Evolutionary conservation across 2,329 filamentous ascomycete genomes (phyloP), one percentile per base, ranked within the genome.

Genomic region (Ophiostoma ulmi): DNA sequence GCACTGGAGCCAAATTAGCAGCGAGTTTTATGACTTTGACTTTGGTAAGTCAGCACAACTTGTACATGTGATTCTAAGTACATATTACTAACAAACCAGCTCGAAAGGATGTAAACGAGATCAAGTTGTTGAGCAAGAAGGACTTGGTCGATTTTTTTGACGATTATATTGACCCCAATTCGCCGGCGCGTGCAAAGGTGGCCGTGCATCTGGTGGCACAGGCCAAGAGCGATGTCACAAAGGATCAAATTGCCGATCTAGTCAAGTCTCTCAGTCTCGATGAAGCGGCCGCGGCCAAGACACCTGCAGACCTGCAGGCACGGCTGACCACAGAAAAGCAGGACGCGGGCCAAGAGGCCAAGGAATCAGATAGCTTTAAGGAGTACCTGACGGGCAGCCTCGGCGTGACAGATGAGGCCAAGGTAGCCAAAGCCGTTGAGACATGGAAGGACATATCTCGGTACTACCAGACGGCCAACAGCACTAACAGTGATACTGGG

Each of bases 1-100:
- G 64, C 90, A 96, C 78, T 97, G 93, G 94, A 85, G 84, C 68
- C 92, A 97, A 76, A 92, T 99, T 75, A 87, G 88, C 68, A 91
- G 86, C 69, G 94, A 97, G 78, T 92, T 90, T 75, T 96, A 94
- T 78, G 93, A 97, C 79, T 99, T 98, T 79, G 86, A 93, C 76
- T 88, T 91, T 78, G 88, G 94, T 93, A 48, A 48, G 44, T 44
- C 11, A 17, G 41, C 11, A 84, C 79, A 87, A 83, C 55, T 17
- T 44, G 36, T 68, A 38, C n/a, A 31, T 26, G 38, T 70, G 31
- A 35, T 31, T 22, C n/a, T 67, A 20, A 1, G 7, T 55, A 6
- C n/a, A 4, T n/a, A 17, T 13, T 31, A 35, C 44, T 48, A 65
- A 48, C 52, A 71, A 31, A 22, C 38, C 72, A 92, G 90, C 87